Conservation (phyloP, 495 filamentous ascomycete genomes). For the Pseudoneurospora amorphoporcata region DNA sequence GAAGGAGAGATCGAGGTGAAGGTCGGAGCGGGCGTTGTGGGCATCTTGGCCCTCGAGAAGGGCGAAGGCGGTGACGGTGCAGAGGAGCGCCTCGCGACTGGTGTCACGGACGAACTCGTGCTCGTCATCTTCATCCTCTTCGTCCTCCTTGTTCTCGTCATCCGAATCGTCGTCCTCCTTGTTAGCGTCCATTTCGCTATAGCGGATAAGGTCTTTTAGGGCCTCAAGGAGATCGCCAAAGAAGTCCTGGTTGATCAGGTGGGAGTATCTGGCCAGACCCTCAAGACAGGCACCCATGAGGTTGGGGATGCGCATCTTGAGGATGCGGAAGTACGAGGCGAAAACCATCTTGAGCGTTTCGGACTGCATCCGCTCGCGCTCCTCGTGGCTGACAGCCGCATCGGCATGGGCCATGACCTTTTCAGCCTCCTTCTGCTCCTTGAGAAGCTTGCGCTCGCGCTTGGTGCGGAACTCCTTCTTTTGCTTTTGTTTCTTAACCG, state of each 20-base stretch:
- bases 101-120: conserved; percentile 47
- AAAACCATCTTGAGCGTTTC: conserved; percentile 96
- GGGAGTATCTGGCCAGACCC: conserved; percentile 80
- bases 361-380: conserved; percentile 82
- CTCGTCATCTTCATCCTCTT: conserved; percentile 30
- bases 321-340: conserved; percentile 83
- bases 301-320: conserved; percentile 65
- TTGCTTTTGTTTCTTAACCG: conserved; percentile 56
- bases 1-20: conserved; percentile 85
- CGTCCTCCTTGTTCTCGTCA: conserved; percentile 16
- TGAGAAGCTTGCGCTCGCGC: conserved; percentile 47
- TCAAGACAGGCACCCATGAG: conserved; percentile 89
- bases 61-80: conserved; percentile 89
- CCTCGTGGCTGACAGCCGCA: conserved; percentile 80
- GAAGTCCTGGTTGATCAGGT: conserved; percentile 96
- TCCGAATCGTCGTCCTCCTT: conserved; percentile 12
- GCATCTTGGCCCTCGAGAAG: conserved; percentile 85
- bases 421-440: conserved; percentile 74
- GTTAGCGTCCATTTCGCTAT: conserved; percentile 44
- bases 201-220: conserved; percentile 76
- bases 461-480: conserved; percentile 50
- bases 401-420: conserved; percentile 93
- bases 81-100: conserved; percentile 81
- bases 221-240: conserved; percentile 94
- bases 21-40: conserved; percentile 45